Evolutionary conservation across 2,329 filamentous ascomycete genomes (phyloP), one percentile per base, ranked within the genome.

Genomic region (Rutstroemia sydowiana): DNA sequence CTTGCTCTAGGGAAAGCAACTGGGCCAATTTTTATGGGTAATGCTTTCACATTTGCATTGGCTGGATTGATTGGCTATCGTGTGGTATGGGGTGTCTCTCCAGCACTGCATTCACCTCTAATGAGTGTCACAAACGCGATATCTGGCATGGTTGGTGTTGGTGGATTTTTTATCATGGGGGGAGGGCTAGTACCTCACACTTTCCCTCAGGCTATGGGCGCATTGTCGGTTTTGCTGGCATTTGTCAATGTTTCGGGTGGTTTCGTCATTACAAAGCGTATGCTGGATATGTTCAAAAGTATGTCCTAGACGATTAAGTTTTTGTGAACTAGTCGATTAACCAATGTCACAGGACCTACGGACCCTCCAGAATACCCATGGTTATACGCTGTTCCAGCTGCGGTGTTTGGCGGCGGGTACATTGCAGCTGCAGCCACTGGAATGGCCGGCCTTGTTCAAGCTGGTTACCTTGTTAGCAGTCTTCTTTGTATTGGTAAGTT

Each of bases 111-210:
- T 67, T 92, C 87, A 2, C 90, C 89, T 1, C 72, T 95, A 5
- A 95, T 95, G 90, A 91, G 86, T 60, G 89, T 95, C 32, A 95
- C 90, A 7, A 95, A 95, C 66, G 90, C 90, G 26, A 95, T 95
- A 61, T 93, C 88, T 30, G 76, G 81, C 49, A 88, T 95, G 85
- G 90, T 95, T 28, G 90, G 89, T 53, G 77, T 95, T 55, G 90
- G 89, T 52, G 89, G 90, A 11, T 76, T 95, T 58, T 95, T 95
- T 71, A 84, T 95, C 50, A 85, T 95, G 71, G 90, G 89, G 11
- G 89, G 89, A 28, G 88, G 88, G 21, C 85, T 83, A 63, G 58
- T 88, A 0, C 88, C 88, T 0, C 81, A 84, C 61, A 95, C 88
- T 0, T 74, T 95, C 5, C 89, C 89, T 0, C 88, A 95, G 65